Conservation (phyloP, 371 early-diverging fungal genomes). For the Umbelopsis sp. region DNA sequence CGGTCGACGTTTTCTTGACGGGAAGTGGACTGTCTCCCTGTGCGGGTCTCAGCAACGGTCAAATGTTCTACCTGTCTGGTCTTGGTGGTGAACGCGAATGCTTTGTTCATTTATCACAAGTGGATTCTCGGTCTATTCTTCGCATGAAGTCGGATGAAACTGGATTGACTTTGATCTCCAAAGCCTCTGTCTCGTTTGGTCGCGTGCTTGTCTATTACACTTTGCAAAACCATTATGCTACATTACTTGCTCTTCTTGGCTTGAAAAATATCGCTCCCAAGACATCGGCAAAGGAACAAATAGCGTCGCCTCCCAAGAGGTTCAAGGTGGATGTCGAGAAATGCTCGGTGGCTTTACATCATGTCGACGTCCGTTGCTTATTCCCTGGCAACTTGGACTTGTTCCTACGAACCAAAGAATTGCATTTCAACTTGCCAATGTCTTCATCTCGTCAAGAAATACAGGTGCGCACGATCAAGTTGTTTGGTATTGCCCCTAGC, state of each 20-base stretch:
- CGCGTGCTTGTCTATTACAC: conserved; percentile 24
- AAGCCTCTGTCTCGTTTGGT: conserved; percentile 2
- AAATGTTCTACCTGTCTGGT: background rate
- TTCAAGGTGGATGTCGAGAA: background rate
- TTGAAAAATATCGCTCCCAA: conserved; percentile 13
- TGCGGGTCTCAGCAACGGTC: background rate
- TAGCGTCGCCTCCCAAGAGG: background rate
- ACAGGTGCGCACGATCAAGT: conserved; percentile 28
- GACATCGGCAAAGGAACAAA: background rate
- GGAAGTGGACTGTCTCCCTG: conserved; percentile 2
- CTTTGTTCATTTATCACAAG: conserved; percentile 10
- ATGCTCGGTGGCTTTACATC: conserved; percentile 1
- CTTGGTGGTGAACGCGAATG: conserved; percentile 10
- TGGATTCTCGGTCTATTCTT: background rate
- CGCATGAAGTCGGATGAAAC: background rate
- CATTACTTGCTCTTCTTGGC: conserved; percentile 26
- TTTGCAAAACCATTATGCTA: conserved; percentile 35
- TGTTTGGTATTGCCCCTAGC: conserved; percentile 32
- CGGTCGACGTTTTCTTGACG: background rate
- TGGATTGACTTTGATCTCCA: background rate
- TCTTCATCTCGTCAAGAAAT: background rate
- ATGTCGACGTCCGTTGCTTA: background rate
- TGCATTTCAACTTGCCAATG: background rate
- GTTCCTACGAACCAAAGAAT: conserved; percentile 6
- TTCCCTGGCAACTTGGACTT: conserved; percentile 11